Evolutionary conservation across 805 yeast genomes (phyloP), one percentile per base, ranked within the genome.

Genomic region (Ogataea paradorogensis): DNA sequence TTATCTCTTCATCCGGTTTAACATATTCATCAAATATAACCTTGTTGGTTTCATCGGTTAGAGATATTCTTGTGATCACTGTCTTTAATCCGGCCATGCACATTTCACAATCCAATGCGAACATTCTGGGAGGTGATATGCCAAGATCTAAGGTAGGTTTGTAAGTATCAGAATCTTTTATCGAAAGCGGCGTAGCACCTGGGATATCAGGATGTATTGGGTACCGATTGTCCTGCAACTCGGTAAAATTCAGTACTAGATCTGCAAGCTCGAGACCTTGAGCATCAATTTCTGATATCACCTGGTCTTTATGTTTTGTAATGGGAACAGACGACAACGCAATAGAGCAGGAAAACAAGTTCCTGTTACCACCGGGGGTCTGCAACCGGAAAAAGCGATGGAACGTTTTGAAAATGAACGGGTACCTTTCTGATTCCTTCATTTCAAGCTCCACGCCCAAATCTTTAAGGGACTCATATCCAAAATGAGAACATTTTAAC

Each of bases 21-120:
- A 93, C 96, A 15, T 78, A 70, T 46, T 78, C 73, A 55, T 90
- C 96, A 43, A 83, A 62, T 0, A 91, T 58, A 0, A 82, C 74
- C 4, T 74, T 71, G 13, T 73, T 74, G 35, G 78, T 70, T 50
- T 74, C 78, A 56, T 84, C 80, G 1, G 89, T 74, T 8, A 93
- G 48, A 2, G 96, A 84, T 0, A 86, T 77, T 38, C 97, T 70
- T 0, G 98, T 79, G 28, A 91, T 66, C 1, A 78, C 95, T 29
- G 73, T 70, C 0, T 88, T 89, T 1, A 54, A 46, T 0, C 66
- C 74, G 0, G 90, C 63, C 42, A 71, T 64, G 58, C 96, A 88
- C 88, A 91, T 93, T 63, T 91, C 99, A 68, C 99, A 93, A 63
- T 91, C 99, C 14, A 93, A 49, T 0, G 95, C 93, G 64, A 77